Evolutionary conservation across 2,329 filamentous ascomycete genomes (phyloP).

Genomic region (Magnaporthiopsis poae): DNA sequence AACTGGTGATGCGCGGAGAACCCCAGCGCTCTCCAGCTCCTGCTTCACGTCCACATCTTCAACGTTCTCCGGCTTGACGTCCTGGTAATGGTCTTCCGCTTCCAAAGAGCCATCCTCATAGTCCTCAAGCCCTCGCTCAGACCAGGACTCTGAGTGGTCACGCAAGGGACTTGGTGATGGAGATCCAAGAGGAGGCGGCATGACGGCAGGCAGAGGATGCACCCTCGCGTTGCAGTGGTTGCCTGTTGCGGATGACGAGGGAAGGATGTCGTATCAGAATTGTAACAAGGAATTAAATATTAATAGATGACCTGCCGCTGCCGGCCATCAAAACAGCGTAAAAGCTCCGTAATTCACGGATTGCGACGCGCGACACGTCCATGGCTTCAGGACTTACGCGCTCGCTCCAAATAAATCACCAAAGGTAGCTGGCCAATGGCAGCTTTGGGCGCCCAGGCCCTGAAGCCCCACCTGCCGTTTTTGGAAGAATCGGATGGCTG

Average conservation of each 20-base stretch:
- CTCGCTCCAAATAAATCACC: not conserved
- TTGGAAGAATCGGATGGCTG: not conserved
- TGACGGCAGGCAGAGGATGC: not conserved
- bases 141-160: not conserved
- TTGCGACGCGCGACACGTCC: not conserved
- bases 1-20: not conserved
- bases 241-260: not conserved
- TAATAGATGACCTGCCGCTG: no score
- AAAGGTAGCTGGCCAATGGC: not conserved
- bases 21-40: not conserved
- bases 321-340: no score
- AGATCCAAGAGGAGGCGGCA: not conserved
- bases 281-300: no score
- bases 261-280: not conserved
- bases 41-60: not conserved
- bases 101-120: not conserved
- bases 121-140: not conserved
- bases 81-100: not conserved
- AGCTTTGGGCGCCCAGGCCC: not conserved
- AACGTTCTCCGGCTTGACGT: not conserved
- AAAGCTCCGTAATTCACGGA: no score
- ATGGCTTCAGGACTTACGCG: not conserved
- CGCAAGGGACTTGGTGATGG: not conserved
- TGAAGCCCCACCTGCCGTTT: not conserved
- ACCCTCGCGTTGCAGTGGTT: not conserved